These are phyloP conservation scores for Balansia obtecta DNA, from an alignment of 2,329 filamentous ascomycete genomes.

Conservation along the genomic window DNA sequence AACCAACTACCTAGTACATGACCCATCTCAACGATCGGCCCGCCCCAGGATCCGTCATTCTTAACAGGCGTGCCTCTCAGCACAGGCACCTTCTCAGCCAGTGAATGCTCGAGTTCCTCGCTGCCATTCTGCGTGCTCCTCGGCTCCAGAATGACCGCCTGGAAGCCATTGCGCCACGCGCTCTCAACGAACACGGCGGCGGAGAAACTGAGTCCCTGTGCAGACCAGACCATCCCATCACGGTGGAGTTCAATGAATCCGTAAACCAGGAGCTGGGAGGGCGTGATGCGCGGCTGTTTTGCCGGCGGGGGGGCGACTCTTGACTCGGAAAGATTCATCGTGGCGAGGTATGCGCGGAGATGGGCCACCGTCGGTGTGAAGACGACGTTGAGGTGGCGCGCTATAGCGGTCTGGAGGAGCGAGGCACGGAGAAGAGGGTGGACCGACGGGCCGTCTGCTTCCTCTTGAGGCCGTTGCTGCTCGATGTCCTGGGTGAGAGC, in stretches of 20 bases:
- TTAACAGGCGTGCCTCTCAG: slow-evolving; percentile 43
- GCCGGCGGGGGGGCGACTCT: slow-evolving; percentile 23
- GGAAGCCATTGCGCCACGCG: slow-evolving; percentile 32
- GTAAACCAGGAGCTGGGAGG: slow-evolving; percentile 46
- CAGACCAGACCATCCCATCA: slow-evolving; percentile 61
- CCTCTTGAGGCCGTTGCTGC: slow-evolving; percentile 12
- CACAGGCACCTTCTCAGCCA: slow-evolving; percentile 45
- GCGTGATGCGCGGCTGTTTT: slow-evolving; percentile 3
- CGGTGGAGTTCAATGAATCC: slow-evolving; percentile 54
- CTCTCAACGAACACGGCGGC: slow-evolving; percentile 52
- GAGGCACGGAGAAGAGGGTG: slow-evolving; percentile 44
- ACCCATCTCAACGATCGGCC: slow-evolving; percentile 43
- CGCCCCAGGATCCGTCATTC: slow-evolving; percentile 42
- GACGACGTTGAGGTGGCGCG: slow-evolving; percentile 54
- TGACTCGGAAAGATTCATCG: slow-evolving; percentile 30
- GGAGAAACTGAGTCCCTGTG: slow-evolving; percentile 55
- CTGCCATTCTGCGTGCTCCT: slow-evolving; percentile 14
- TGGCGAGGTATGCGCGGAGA: slow-evolving; percentile 62
- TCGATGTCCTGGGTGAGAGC: slow-evolving; percentile 39
- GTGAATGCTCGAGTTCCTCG: slow-evolving; percentile 24
- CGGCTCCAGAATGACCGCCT: slow-evolving; percentile 36
- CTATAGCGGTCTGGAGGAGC: slow-evolving; percentile 55
- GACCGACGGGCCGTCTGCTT: not conserved
- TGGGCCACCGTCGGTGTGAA: slow-evolving; percentile 68
- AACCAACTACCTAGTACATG: slow-evolving; percentile 57